Evolutionary conservation across 2,329 filamentous ascomycete species (phyloP).

Genomic region (Macrophomina phaseolina): DNA sequence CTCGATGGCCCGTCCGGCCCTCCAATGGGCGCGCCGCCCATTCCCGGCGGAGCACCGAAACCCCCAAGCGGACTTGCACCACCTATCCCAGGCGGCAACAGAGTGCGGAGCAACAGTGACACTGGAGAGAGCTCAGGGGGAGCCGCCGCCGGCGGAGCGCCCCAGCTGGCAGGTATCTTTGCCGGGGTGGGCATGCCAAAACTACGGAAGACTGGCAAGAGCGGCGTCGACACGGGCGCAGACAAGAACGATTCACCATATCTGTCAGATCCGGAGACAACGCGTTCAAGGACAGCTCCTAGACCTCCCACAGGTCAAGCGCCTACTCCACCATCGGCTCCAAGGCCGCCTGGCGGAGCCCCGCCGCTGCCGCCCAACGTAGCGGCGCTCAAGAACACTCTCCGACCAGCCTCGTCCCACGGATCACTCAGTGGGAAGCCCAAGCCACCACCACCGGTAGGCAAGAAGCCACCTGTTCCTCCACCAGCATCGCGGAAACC

Average conservation of each 20-base stretch:
- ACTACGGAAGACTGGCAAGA: constrained; percentile 80
- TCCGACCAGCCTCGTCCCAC: constrained; percentile 61
- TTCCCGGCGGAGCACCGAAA: constrained; percentile 65
- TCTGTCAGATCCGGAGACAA: constrained; percentile 77
- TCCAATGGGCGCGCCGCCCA: constrained; percentile 77
- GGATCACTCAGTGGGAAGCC: constrained; percentile 58
- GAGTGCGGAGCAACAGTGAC: constrained; percentile 79
- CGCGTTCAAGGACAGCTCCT: constrained; percentile 56
- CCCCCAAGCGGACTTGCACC: constrained; percentile 72
- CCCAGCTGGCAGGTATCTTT: constrained; percentile 86
- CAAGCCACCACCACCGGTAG: constrained; percentile 75
- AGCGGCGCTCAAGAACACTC: constrained; percentile 53
- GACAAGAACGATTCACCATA: constrained; percentile 71
- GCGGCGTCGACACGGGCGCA: constrained; percentile 57
- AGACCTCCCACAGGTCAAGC: constrained; percentile 51
- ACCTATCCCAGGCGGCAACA: constrained; percentile 66
- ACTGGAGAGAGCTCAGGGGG: constrained; percentile 34
- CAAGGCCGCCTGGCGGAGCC: constrained; percentile 54
- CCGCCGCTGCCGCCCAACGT: constrained; percentile 63
- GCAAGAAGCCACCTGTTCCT: constrained; percentile 72
- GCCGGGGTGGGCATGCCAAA: constrained; percentile 90
- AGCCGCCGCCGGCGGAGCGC: constrained; percentile 50
- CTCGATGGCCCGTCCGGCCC: constrained; percentile 64
- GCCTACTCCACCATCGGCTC: constrained; percentile 57
- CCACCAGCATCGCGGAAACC: constrained; percentile 64